Percentiles rank a stretch among this genome's conserved stretches.
Evolutionary conservation across 805 yeast genomes (phyloP).

Genomic region (Barnettozyma wickerhamii): DNA sequence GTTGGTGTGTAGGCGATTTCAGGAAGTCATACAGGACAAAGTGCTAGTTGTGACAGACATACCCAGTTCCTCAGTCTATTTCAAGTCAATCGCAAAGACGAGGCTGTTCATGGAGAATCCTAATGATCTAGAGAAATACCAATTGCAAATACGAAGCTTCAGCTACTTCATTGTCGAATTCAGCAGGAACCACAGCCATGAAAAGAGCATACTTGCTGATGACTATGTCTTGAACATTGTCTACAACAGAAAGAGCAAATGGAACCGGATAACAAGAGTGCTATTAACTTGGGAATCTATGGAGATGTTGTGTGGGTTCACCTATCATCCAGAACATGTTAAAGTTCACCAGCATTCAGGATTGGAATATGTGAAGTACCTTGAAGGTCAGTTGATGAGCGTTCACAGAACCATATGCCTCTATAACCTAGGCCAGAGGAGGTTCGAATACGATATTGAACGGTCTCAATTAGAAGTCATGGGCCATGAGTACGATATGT

Average conservation of each 20-base stretch:
- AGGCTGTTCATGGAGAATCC: conserved; percentile 6
- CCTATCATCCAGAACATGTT: neutral
- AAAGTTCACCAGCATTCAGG: conserved; percentile 5
- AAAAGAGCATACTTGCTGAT: conserved; percentile 5
- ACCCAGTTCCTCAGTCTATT: conserved; percentile 6
- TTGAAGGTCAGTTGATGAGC: conserved; percentile 6
- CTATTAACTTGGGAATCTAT: conserved; percentile 8
- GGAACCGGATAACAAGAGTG: conserved; percentile 14
- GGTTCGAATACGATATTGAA: neutral
- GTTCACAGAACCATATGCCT: conserved; percentile 9
- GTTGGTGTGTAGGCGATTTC: conserved; percentile 16
- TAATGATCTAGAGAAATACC: neutral
- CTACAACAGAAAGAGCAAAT: conserved; percentile 1
- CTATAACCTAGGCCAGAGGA: neutral
- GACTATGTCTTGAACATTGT: conserved; percentile 10
- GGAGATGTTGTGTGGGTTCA: conserved; percentile 1
- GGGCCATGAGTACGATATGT: conserved; percentile 21
- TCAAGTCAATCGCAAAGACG: conserved; percentile 10
- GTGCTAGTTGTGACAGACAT: conserved; percentile 21
- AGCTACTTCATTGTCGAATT: conserved; percentile 16
- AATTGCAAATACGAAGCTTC: conserved; percentile 5
- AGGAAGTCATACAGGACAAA: conserved; percentile 9
- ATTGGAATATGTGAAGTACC: conserved; percentile 8
- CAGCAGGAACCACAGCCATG: conserved; percentile 1
- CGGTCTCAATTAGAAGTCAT: conserved; percentile 8